Conservation (phyloP, 1,284 basidiomycete species). For the Singerocomus inundabilis region DNA sequence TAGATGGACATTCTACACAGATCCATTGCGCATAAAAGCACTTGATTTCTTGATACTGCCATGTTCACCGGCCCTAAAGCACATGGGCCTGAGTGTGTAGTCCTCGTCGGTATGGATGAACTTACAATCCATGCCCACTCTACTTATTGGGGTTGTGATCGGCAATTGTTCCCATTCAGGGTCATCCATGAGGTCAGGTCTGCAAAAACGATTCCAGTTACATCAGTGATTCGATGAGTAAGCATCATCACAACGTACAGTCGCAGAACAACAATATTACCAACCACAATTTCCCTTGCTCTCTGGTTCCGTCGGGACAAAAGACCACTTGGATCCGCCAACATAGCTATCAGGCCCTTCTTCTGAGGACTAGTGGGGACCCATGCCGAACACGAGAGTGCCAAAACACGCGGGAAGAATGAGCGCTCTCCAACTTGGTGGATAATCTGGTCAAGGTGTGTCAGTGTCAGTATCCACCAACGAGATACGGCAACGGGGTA, state of each 20-base stretch:
- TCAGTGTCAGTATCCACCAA: conserved; percentile 12
- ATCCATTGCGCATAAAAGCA: conserved; percentile 50
- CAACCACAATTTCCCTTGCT: conserved; percentile 44
- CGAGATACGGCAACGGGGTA: conserved; percentile 1
- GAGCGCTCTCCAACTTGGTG: conserved; percentile 39
- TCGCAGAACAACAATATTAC: conserved; percentile 50
- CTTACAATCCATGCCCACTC: conserved; percentile 50
- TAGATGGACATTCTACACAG: conserved; percentile 47
- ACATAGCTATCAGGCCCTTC: conserved; percentile 40
- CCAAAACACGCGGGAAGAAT: conserved; percentile 41
- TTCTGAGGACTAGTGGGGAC: conserved; percentile 18
- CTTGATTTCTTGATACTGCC: conserved; percentile 55
- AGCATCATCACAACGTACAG: conserved; percentile 41
- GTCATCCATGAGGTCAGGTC: conserved; percentile 53
- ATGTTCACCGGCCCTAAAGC: conserved; percentile 48
- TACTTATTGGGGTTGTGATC: conserved; percentile 43
- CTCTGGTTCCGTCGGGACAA: conserved; percentile 35
- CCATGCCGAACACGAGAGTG: conserved; percentile 39
- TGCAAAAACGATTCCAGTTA: conserved; percentile 25
- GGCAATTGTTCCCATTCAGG: conserved; percentile 48
- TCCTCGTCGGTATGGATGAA: conserved; percentile 1
- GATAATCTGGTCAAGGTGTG: conserved; percentile 28
- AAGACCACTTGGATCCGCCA: conserved; percentile 44
- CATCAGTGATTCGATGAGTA: conserved; percentile 4
- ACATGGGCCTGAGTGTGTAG: background rate